Evolutionary conservation across 495 filamentous ascomycete species (phyloP).

Genomic region (Aspergillus avenaceus): DNA sequence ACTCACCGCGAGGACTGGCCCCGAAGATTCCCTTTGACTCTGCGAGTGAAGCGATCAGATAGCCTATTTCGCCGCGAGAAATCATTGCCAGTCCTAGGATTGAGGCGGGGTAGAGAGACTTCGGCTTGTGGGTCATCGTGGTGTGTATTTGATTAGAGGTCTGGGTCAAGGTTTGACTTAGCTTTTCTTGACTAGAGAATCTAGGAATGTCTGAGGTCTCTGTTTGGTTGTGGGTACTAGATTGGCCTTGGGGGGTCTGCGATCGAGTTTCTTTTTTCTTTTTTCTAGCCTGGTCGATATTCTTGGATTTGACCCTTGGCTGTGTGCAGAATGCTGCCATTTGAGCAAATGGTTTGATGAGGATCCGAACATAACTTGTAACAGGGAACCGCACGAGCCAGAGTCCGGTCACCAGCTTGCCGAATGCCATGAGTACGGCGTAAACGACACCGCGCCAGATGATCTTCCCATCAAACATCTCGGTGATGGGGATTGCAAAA

Average conservation of each 20-base stretch:
- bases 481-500: slow-evolving; percentile 70
- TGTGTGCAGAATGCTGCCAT: slow-evolving; percentile 6
- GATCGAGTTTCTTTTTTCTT: background rate
- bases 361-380: background rate
- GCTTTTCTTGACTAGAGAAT: background rate
- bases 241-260: background rate
- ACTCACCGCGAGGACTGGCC: slow-evolving; percentile 8
- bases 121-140: slow-evolving; percentile 29
- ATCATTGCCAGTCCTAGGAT: slow-evolving; percentile 66
- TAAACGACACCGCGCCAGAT: slow-evolving; percentile 74
- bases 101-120: slow-evolving; percentile 55
- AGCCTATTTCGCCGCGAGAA: slow-evolving; percentile 74
- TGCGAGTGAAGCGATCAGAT: slow-evolving; percentile 69
- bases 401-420: slow-evolving; percentile 59
- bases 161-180: background rate
- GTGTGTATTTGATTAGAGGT: background rate
- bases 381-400: slow-evolving; percentile 54
- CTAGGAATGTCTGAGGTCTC: background rate
- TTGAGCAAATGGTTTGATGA: slow-evolving; percentile 6
- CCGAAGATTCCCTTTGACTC: slow-evolving; percentile 55
- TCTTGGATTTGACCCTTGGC: background rate
- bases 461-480: slow-evolving; percentile 59
- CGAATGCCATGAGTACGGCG: slow-evolving; percentile 62
- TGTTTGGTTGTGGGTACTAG: background rate
- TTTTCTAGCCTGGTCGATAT: no score